Evolutionary conservation across 106 monocot species (phyloP).

Genomic region (Gastrodia elata): DNA sequence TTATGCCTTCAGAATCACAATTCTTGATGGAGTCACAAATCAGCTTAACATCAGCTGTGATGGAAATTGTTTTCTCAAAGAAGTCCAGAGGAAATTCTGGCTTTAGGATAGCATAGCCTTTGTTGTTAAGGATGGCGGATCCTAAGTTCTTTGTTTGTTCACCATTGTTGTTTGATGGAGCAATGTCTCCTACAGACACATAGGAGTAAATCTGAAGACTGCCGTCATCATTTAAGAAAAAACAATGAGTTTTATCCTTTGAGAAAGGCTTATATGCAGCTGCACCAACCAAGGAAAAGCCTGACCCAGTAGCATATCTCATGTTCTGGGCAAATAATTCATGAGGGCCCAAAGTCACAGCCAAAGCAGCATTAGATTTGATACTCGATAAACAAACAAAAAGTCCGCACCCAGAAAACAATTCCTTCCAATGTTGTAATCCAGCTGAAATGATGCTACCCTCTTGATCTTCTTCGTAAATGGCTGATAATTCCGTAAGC

Average conservation of each 20-base stretch:
- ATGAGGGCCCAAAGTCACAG: constrained; percentile 37
- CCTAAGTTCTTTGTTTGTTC: constrained; percentile 77
- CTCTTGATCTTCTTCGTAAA: constrained; percentile 72
- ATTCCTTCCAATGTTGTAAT: constrained; percentile 84
- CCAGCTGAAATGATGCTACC: constrained; percentile 57
- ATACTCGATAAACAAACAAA: constrained; percentile 65
- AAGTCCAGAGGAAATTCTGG: constrained; percentile 96
- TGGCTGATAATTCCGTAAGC: constrained; percentile 46
- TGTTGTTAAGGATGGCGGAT: constrained; percentile 65
- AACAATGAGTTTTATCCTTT: constrained; percentile 78
- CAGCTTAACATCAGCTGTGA: constrained; percentile 71
- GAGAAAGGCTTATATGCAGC: constrained; percentile 88
- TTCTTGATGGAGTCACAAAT: constrained; percentile 67
- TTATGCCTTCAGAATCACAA: constrained; percentile 76
- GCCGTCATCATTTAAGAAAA: constrained; percentile 92
- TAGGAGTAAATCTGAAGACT: constrained; percentile 85
- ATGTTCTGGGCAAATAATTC: constrained; percentile 69
- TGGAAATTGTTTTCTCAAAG: constrained; percentile 92
- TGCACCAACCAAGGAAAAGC: constrained; percentile 69
- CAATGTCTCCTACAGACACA: constrained; percentile 31
- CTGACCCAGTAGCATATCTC: constrained; percentile 66
- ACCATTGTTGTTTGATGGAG: constrained; percentile 22
- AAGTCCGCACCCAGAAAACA: constrained; percentile 62
- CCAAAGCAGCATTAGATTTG: constrained; percentile 61
- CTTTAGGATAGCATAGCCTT: constrained; percentile 47